Conservation (phyloP, 257 asterid species). For the Ilex aquifolium region DNA sequence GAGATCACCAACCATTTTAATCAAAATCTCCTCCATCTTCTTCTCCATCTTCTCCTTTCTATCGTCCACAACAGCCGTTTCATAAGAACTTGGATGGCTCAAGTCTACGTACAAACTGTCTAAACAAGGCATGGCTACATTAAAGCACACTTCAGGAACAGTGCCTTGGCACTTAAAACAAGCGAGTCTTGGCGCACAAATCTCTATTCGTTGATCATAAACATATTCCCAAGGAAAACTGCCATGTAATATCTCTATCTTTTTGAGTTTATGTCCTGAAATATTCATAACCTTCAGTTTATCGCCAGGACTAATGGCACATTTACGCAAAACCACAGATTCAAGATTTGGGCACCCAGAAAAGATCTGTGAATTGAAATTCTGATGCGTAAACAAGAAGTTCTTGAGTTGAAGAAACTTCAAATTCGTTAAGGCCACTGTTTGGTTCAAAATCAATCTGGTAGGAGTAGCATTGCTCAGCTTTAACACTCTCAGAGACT, state of each 20-base stretch:
- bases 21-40: slow-evolving; percentile 13
- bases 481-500: no score
- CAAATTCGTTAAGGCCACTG: slow-evolving; percentile 21
- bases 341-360: slow-evolving; percentile 41
- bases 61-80: slow-evolving; percentile 11
- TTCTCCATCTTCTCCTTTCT: slow-evolving; percentile 20
- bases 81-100: slow-evolving; percentile 28
- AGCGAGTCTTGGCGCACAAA: slow-evolving; percentile 39
- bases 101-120: slow-evolving; percentile 30
- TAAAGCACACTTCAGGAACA: slow-evolving; percentile 30
- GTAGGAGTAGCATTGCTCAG: no score
- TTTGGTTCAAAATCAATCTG: no score
- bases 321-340: slow-evolving; percentile 32
- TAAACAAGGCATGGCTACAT: slow-evolving; percentile 21
- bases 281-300: slow-evolving; percentile 26
- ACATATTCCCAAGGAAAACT: slow-evolving; percentile 46
- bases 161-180: slow-evolving; percentile 33
- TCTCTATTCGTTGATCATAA: slow-evolving; percentile 28
- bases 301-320: slow-evolving; percentile 23
- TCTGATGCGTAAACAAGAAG: slow-evolving; percentile 25
- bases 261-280: slow-evolving; percentile 28
- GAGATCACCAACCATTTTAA: slow-evolving; percentile 30
- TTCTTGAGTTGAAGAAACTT: slow-evolving; percentile 32
- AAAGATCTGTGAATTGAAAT: slow-evolving; percentile 27
- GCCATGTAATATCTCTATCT: slow-evolving; percentile 39